phyloP scores from a whole-genome alignment of 257 asterid genomes.

The Anisodus tanguticus region DNA sequence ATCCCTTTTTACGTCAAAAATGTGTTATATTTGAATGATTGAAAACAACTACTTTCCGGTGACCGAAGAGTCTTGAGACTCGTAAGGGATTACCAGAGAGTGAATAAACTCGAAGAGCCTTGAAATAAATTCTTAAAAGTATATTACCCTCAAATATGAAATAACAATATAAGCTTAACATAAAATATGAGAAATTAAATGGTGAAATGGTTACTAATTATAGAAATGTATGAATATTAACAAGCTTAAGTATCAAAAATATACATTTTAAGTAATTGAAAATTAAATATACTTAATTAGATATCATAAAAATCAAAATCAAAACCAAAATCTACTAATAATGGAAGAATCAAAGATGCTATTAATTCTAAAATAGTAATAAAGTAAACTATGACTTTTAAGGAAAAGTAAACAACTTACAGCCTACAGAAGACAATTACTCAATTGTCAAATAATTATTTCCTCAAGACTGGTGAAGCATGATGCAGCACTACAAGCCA shows the following conservation, averaged over 20 bases:
- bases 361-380: background rate
- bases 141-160: no score
- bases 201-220: background rate
- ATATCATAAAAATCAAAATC: background rate
- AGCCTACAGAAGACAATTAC: background rate
- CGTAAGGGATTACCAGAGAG: no score
- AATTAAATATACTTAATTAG: background rate
- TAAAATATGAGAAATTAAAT: background rate
- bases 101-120: no score
- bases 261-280: background rate
- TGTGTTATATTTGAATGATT: no score
- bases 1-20: no score
- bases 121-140: no score
- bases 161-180: background rate
- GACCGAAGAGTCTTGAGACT: no score
- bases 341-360: no score
- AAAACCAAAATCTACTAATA: background rate
- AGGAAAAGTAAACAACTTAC: background rate
- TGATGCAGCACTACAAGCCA: background rate
- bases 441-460: constrained; percentile 19
- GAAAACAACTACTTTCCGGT: no score
- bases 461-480: background rate
- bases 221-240: background rate
- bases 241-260: background rate
- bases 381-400: background rate